Base-by-base conservation (phyloP, 1,284 basidiomycete species). In the Moesziomyces globuligerus region DNA sequence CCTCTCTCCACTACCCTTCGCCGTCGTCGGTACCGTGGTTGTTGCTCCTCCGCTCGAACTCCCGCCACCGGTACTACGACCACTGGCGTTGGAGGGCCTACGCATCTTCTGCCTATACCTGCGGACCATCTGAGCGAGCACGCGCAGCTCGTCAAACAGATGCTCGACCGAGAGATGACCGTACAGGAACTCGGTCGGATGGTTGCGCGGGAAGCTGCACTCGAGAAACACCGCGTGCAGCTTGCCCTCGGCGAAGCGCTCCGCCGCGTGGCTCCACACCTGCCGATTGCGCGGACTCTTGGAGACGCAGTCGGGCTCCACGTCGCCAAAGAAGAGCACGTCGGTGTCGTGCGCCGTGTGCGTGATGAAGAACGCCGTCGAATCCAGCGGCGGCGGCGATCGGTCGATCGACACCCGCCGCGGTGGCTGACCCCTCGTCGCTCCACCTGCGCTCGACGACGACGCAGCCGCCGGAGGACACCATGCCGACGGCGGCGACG, bases 311-410 rank as follows among this genome's bases (percentile, higher is more conserved):
- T 81, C 79, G 2, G 79, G 77, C 48, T 81, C 79, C 3, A 81
- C 79, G 53, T 81, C 79, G 28, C 79, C 79, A 45, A 81, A 72
- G 58, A 81, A 80, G 42, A 81, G 68, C 18, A 80, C 76, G 39
- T 80, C 78, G 25, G 57, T 61, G 47, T 78, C 78, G 26, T 72
- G 71, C 8, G 47, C 48, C 21, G 52, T 66, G 69, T 81, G 73
- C 4, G 70, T 78, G 64, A 81, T 74, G 51, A 78, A 75, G 39
- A 79, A 81, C 0, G 78, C 78, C 1, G 79, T 81, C 20, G 72
- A 75, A 37, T 78, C 76, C 34, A 79, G 62, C 39, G 72, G 48
- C 8, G 74, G 75, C 3, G 70, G 73, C 8, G 61, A 50, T 2
- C 56, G 68, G 23, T 65, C 61, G 45, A 73, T 70, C 20, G 62